A percentile compares a stretch with the other conserved stretches of the same genome.
Conservation (phyloP, 2,329 filamentous ascomycete species). For the Plectosphaerella cucumerina region DNA sequence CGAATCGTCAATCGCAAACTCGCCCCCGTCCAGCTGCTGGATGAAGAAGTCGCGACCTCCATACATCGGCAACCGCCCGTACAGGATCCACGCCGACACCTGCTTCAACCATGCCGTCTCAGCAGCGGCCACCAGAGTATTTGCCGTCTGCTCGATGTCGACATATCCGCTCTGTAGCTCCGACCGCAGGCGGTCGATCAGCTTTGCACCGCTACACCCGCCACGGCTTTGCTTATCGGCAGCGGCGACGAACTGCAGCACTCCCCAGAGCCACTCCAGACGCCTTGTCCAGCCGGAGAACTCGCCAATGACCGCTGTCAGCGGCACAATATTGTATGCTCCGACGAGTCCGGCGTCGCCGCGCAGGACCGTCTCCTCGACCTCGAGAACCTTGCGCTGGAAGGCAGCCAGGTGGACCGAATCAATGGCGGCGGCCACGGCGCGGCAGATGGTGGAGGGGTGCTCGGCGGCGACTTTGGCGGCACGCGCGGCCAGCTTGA, state of each 20-base stretch:
- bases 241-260: slow-evolving; percentile 63
- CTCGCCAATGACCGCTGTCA: slow-evolving; percentile 78
- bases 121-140: slow-evolving; percentile 69
- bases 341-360: slow-evolving; percentile 78
- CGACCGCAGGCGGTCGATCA: slow-evolving; percentile 72
- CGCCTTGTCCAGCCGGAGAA: slow-evolving; percentile 84
- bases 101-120: slow-evolving; percentile 92
- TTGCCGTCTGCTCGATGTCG: slow-evolving; percentile 75
- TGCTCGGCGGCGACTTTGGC: slow-evolving; percentile 66
- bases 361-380: slow-evolving; percentile 73
- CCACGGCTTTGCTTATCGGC: slow-evolving; percentile 22
- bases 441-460: slow-evolving; percentile 78
- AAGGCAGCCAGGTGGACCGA: slow-evolving; percentile 75
- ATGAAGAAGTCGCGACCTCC: slow-evolving; percentile 88
- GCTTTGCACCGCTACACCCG: slow-evolving; percentile 60
- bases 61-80: slow-evolving; percentile 75
- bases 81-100: slow-evolving; percentile 84
- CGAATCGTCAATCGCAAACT: slow-evolving; percentile 54
- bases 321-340: slow-evolving; percentile 87
- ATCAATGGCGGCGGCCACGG: slow-evolving; percentile 74
- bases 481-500: slow-evolving; percentile 64
- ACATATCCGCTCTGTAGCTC: slow-evolving; percentile 84
- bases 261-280: slow-evolving; percentile 80
- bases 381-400: slow-evolving; percentile 76
- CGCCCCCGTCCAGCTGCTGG: slow-evolving; percentile 38